Evolutionary conservation across 2,329 filamentous ascomycete genomes (phyloP), one percentile per base, ranked within the genome.

Genomic region (Alternaria angustiovoidea): DNA sequence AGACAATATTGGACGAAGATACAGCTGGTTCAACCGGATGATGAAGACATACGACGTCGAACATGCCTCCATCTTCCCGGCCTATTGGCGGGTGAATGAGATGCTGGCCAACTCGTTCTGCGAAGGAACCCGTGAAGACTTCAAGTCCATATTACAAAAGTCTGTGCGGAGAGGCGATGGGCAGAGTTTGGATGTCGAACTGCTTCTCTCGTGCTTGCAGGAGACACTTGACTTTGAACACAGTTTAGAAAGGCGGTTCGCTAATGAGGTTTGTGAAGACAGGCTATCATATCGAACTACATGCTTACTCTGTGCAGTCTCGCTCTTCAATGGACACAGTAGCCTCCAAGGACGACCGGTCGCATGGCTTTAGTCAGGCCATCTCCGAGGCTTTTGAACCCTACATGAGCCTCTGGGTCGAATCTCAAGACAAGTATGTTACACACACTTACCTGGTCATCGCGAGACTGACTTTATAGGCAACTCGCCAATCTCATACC

Each of bases 201-300:
- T 98, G 49, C 81, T 98, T 34, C 84, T 98, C 22, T 92, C 90
- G 36, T 97, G 94, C 76, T 81, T 98, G 65, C 94, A 98, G 73
- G 94, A 98, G 77, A 99, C 95, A 0, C 87, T 99, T 69, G 93
- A 99, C 75, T 99, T 99, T 76, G 95, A 99, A 79, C 94, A 98
- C 75, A 90, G 87, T 59, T 83, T 99, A 12, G 95, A 99, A 78
- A 88, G 88, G 64, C 89, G 91, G 9, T 98, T 98, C 75, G 86
- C 90, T 1, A 89, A 83, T 61, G 86, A 88, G 53, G 69, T 60
- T 47, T 14, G 57, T 57, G 20, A 16, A 39, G 32, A 7, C n/a
- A 8, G n/a, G 11, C 26, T 4, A 26, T 57, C 47, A 20, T 12
- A 42, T 30, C 8, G 11, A n/a, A 61, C 43, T 8, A 16, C 8